Conservation (phyloP, 495 filamentous ascomycete species). For the Aspergillus avenaceus region DNA sequence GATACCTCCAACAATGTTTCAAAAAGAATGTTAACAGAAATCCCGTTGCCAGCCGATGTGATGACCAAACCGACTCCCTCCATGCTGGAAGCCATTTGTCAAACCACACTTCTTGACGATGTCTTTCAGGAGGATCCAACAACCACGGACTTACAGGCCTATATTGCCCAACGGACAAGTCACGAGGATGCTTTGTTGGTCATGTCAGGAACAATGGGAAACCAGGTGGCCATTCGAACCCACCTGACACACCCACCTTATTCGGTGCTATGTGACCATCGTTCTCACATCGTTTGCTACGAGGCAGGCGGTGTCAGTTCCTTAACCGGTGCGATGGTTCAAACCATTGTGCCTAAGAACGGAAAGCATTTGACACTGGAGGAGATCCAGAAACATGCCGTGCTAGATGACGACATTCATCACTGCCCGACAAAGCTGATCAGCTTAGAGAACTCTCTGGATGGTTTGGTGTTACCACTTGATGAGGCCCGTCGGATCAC, state of each 20-base stretch:
- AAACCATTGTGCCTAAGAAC: slow-evolving; percentile 49
- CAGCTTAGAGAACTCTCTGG: slow-evolving; percentile 79
- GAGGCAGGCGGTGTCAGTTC: slow-evolving; percentile 50
- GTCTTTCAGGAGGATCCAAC: slow-evolving; percentile 81
- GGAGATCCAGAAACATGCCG: slow-evolving; percentile 57
- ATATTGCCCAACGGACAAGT: slow-evolving; percentile 64
- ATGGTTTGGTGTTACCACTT: slow-evolving; percentile 73
- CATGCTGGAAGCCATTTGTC: slow-evolving; percentile 67
- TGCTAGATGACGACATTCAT: slow-evolving; percentile 40
- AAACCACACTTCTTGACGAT: slow-evolving; percentile 68
- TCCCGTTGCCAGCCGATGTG: slow-evolving; percentile 72
- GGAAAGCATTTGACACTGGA: slow-evolving; percentile 69
- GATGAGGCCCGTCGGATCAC: slow-evolving; percentile 62
- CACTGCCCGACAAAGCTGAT: slow-evolving; percentile 72
- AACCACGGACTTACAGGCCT: slow-evolving; percentile 66
- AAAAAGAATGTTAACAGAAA: background rate
- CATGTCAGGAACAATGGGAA: slow-evolving; percentile 84
- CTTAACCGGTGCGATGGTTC: slow-evolving; percentile 41
- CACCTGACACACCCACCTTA: slow-evolving; percentile 49
- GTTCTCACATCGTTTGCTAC: slow-evolving; percentile 44
- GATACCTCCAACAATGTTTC: too few relatives aligned
- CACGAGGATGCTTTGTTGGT: slow-evolving; percentile 72
- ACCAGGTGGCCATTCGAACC: slow-evolving; percentile 47
- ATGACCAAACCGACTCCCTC: slow-evolving; percentile 78
- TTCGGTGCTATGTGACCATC: slow-evolving; percentile 43